Percentiles rank a stretch among this genome's conserved stretches.
These are phyloP conservation scores for Tylopilus subfusipes DNA, from an alignment of 768 basidiomycete species.

Conservation along the genomic window DNA sequence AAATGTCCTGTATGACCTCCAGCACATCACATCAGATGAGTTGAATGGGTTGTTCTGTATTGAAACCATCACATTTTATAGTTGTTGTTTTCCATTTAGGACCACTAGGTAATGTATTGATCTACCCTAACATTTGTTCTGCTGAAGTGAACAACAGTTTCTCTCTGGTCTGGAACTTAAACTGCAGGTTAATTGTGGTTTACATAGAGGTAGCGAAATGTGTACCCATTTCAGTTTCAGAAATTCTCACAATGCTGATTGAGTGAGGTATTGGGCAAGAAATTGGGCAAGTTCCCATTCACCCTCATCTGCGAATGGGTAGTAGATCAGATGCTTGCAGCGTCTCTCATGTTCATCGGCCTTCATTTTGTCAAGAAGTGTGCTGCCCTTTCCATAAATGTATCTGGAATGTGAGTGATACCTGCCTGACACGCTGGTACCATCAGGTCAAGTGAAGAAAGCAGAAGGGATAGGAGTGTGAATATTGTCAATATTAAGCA, in stretches of 20 bases:
- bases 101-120: background rate
- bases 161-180: background rate
- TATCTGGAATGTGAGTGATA: no score
- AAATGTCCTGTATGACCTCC: background rate
- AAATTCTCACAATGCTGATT: background rate
- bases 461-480: no score
- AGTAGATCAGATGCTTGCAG: background rate
- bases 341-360: background rate
- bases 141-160: background rate
- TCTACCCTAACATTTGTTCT: background rate
- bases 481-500: no score
- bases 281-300: background rate
- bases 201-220: no score
- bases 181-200: background rate
- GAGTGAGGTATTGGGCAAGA: background rate
- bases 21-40: background rate
- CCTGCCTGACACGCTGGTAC: no score
- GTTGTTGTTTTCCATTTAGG: background rate
- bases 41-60: background rate
- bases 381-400: no score
- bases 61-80: no score
- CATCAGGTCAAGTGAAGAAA: no score
- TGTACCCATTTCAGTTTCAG: background rate
- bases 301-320: background rate
- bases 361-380: background rate